Evolutionary conservation across 192 early-diverging fungal species (phyloP).

Genomic region (Phycomyces blakesleeanus): DNA sequence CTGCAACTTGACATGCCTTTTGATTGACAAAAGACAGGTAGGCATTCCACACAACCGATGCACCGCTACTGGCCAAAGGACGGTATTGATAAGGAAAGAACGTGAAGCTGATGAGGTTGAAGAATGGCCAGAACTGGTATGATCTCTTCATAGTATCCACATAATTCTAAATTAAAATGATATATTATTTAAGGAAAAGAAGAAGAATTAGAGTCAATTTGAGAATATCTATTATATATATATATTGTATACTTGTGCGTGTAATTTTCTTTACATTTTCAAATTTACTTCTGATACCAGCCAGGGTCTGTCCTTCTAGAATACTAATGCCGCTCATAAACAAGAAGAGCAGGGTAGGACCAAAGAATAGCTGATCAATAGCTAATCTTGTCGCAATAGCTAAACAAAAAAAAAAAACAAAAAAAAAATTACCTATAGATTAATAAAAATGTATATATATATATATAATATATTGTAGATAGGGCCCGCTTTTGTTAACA

Average conservation of each 20-base stretch:
- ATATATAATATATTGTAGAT: too few relatives aligned
- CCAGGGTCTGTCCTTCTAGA: slow-evolving; percentile 8
- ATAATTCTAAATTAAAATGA: slow-evolving; percentile 14
- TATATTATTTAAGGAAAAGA: background rate
- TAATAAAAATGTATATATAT: too few relatives aligned
- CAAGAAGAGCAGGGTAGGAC: slow-evolving; percentile 8
- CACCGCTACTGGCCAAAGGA: slow-evolving; percentile 11
- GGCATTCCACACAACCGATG: slow-evolving; percentile 18
- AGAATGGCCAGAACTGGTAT: slow-evolving; percentile 26
- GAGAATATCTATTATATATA: too few relatives aligned
- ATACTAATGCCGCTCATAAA: slow-evolving; percentile 22
- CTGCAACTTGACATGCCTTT: background rate
- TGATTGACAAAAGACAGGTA: slow-evolving; percentile 25
- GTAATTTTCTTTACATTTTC: slow-evolving; percentile 5
- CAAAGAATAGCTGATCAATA: slow-evolving; percentile 17
- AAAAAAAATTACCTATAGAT: too few relatives aligned
- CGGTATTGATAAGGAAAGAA: slow-evolving; percentile 17
- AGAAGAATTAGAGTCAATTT: too few relatives aligned
- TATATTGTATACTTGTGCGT: too few relatives aligned
- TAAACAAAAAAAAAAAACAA: too few relatives aligned
- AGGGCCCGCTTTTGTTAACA: too few relatives aligned
- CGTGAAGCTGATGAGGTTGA: slow-evolving; percentile 11
- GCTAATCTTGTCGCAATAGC: slow-evolving; percentile 7
- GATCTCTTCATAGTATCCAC: slow-evolving; percentile 11
- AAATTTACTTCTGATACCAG: slow-evolving; percentile 16